Percentiles rank a stretch among this genome's conserved stretches.
phyloP scores from a whole-genome alignment of 177 flowering plant species.

The Vitis hybrid region DNA sequence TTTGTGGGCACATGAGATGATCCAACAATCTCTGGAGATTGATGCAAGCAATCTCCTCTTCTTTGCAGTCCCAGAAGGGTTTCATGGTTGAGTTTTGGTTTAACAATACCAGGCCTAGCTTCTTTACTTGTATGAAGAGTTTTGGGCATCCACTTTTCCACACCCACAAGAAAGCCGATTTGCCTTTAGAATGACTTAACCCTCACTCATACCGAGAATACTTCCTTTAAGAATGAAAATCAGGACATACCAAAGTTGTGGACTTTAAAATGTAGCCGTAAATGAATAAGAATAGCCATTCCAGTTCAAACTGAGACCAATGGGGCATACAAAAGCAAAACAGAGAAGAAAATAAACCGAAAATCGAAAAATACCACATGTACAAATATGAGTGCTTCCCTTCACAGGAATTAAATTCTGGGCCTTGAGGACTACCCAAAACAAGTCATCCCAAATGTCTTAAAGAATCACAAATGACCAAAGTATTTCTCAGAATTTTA shows the following conservation, averaged over 20 bases:
- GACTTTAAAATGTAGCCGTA: not conserved
- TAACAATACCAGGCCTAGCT: not conserved
- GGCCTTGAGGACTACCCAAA: constrained; percentile 5
- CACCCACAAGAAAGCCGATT: constrained; percentile 23
- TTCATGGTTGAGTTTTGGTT: constrained; percentile 8
- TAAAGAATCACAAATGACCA: constrained; percentile 9
- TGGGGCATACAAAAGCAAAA: not conserved
- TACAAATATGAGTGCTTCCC: not conserved
- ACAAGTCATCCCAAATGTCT: not conserved
- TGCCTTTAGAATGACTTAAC: constrained; percentile 24
- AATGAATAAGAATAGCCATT: too few species aligned
- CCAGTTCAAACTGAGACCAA: too few species aligned
- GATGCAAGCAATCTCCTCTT: not conserved
- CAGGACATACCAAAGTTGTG: not conserved
- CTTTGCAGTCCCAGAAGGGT: not conserved
- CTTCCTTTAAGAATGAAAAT: too few species aligned
- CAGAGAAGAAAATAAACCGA: not conserved
- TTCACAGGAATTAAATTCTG: constrained; percentile 1
- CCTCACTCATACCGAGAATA: constrained; percentile 5
- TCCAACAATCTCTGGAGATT: not conserved
- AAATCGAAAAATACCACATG: not conserved
- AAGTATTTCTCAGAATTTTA: constrained; percentile 13
- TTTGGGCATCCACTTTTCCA: constrained; percentile 7
- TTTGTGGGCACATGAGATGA: constrained; percentile 18
- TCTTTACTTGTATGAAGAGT: constrained; percentile 19